Evolutionary conservation across 768 basidiomycete species (phyloP).

Genomic region (Gyrodon lividus): DNA sequence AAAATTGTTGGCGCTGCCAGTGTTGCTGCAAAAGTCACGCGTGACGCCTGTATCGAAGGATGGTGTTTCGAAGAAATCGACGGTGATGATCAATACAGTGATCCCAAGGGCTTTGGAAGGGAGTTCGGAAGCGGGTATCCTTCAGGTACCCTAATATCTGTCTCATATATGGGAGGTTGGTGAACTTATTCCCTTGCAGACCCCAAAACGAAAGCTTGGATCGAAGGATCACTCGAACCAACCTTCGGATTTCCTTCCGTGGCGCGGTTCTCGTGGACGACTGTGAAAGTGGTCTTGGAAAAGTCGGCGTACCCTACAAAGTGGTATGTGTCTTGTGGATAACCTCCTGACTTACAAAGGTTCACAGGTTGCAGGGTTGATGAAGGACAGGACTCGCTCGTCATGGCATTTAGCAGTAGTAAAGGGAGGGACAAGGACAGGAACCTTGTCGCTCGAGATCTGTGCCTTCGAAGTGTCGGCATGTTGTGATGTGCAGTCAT

Average conservation of each 20-base stretch:
- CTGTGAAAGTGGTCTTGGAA: constrained; percentile 82
- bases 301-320: constrained; percentile 74
- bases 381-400: constrained; percentile 74
- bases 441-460: constrained; percentile 67
- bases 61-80: constrained; percentile 78
- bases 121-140: constrained; percentile 87
- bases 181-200: constrained; percentile 44
- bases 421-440: constrained; percentile 76
- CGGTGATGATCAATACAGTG: constrained; percentile 9
- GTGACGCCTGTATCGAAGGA: constrained; percentile 84
- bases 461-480: constrained; percentile 68
- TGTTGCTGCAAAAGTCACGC: constrained; percentile 96
- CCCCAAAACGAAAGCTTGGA: constrained; percentile 89
- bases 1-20: constrained; percentile 97
- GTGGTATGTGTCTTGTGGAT: constrained; percentile 55
- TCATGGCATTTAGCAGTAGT: constrained; percentile 70
- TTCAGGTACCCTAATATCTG: constrained; percentile 52
- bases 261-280: constrained; percentile 94
- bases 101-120: constrained; percentile 29
- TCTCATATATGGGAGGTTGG: not conserved
- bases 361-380: constrained; percentile 59
- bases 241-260: constrained; percentile 92
- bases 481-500: constrained; percentile 44
- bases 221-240: constrained; percentile 71
- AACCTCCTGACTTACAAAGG: not conserved